phyloP scores from a whole-genome alignment of 2,329 filamentous ascomycete species.

The Cladosporium sp. region DNA sequence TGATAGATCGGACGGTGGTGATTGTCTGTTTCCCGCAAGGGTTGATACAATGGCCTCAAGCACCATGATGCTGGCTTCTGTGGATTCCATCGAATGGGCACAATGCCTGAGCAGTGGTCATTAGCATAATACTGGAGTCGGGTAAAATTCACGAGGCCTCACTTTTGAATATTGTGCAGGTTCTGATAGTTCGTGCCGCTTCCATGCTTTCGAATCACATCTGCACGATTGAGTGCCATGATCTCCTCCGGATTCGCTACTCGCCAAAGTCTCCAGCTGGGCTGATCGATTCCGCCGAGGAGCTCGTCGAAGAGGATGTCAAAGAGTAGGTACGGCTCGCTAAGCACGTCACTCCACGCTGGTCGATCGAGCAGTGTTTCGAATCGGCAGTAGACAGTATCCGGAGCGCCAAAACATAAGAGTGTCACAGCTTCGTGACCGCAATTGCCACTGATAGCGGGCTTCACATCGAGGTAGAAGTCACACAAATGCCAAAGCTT shows the following conservation, averaged over 20 bases:
- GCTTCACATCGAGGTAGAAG: background rate
- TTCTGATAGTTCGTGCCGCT: slow-evolving; percentile 23
- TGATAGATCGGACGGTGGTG: background rate
- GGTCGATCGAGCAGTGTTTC: background rate
- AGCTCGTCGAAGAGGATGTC: slow-evolving; percentile 30
- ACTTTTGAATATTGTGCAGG: slow-evolving; percentile 36
- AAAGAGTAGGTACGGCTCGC: slow-evolving; percentile 31
- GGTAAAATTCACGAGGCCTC: too few relatives aligned
- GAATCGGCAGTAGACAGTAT: background rate
- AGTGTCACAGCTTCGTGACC: background rate
- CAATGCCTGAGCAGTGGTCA: slow-evolving; percentile 19
- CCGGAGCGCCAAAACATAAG: background rate
- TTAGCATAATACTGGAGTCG: too few relatives aligned
- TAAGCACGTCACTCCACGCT: slow-evolving; percentile 16
- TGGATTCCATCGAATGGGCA: slow-evolving; percentile 35
- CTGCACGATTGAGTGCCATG: background rate
- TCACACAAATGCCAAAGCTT: background rate
- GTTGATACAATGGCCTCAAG: too few relatives aligned
- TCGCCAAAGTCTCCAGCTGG: slow-evolving; percentile 8
- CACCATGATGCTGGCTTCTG: slow-evolving; percentile 26
- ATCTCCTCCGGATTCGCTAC: background rate
- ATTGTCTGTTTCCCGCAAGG: too few relatives aligned
- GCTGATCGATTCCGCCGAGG: slow-evolving; percentile 27
- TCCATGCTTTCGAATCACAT: slow-evolving; percentile 22
- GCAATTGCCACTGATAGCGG: background rate